These are phyloP conservation scores for Pseudomonodictys pantanalensis DNA, from an alignment of 495 filamentous ascomycete genomes.

Conservation along the genomic window DNA sequence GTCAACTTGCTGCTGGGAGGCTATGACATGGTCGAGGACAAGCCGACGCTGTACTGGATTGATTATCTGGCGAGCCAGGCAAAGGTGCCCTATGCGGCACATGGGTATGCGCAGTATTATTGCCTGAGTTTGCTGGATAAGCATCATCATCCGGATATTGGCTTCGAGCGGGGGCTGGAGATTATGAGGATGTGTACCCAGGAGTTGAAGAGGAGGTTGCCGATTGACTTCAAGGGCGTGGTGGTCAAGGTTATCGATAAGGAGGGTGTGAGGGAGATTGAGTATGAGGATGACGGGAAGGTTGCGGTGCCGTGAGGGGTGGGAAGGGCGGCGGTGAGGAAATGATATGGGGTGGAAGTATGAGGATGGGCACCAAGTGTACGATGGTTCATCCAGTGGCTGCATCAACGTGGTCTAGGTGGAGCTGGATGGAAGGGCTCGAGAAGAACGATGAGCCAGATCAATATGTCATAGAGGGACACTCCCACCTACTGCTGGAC, in stretches of 20 bases:
- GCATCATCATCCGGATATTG: conserved; percentile 93
- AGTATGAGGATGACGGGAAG: conserved; percentile 74
- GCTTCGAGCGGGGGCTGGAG: conserved; percentile 81
- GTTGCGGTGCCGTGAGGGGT: conserved; percentile 64
- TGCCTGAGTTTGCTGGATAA: conserved; percentile 95
- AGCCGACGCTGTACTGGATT: conserved; percentile 91
- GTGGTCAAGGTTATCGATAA: conserved; percentile 89
- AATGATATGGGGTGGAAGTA: too few species aligned
- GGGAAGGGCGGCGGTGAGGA: too few species aligned
- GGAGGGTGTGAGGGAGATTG: conserved; percentile 78
- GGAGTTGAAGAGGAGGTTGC: conserved; percentile 91
- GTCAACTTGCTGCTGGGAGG: conserved; percentile 95
- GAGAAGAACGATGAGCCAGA: too few species aligned
- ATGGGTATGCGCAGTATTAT: conserved; percentile 97
- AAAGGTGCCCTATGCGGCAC: conserved; percentile 87
- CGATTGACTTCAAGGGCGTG: conserved; percentile 95
- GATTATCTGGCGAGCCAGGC: conserved; percentile 92
- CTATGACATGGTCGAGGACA: conserved; percentile 79
- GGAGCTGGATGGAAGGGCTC: too few species aligned
- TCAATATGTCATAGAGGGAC: too few species aligned
- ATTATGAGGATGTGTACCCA: conserved; percentile 91
- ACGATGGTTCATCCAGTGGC: too few species aligned
- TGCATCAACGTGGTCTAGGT: too few species aligned
- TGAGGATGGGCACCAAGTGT: too few species aligned
- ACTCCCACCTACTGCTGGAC: too few species aligned